Base-by-base conservation (phyloP, 257 asterid genomes). In the Solanum dulcamara region DNA sequence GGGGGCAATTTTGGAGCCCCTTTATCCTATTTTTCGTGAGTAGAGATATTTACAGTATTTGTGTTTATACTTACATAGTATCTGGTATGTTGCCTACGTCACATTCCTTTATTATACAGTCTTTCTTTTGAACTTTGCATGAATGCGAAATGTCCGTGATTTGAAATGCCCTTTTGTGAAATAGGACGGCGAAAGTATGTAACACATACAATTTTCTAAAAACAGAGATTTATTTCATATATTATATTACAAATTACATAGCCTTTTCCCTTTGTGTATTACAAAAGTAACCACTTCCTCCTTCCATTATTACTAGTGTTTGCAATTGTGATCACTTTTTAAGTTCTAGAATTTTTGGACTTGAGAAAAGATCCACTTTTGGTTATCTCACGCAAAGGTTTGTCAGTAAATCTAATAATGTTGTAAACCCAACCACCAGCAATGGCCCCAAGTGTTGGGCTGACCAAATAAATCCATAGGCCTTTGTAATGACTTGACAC, bases 381-480 rank as follows among this genome's bases (percentile, higher is more conserved):
- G 0, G 98, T 91, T 9, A 94, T 91, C 71, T 95, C 98, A 22
- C 98, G 90, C 12, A 94, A 92, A 33, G 98, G 97, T 80, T 93
- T 93, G 35, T 94, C 86, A 0, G 98, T 95, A 79, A 94, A 93
- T 86, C 98, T 89, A 83, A 95, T 90, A 9, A 92, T 80, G 46
- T 95, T 95, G 84, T 95, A 95, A 67, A 93, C 94, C 98, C 97
- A 95, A 0, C 95, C 97, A 18, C 98, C 98, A 1, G 93, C 91
- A 3, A 94, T 80, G 1, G 98, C 98, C 38, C 98, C 98, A 9
- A 92, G 89, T 4, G 85, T 93, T 51, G 98, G 98, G 70, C 97
- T 96, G 24, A 94, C 62, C 13, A 94, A 46, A 79, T 95, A 95
- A 44, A 95, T 91, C 98, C 98, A 95, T 62, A 95, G 40, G 1